phyloP scores from a whole-genome alignment of 2,329 filamentous ascomycete species.

The Fusarium illudens region DNA sequence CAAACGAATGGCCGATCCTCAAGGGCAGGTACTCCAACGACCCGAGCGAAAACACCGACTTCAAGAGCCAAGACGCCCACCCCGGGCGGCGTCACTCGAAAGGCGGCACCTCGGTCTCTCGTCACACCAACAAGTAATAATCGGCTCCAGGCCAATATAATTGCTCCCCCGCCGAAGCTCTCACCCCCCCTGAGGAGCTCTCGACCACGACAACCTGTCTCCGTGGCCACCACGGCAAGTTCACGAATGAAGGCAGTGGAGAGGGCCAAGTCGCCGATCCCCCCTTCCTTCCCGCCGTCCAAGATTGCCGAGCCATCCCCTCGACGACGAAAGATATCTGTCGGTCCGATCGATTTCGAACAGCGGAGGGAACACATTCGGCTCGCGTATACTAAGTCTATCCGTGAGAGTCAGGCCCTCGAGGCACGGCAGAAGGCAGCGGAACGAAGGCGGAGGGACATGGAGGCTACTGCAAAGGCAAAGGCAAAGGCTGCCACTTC shows the following conservation, averaged over 20 bases:
- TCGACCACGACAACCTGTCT: conserved; percentile 80
- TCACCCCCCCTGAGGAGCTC: conserved; percentile 85
- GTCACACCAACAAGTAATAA: conserved; percentile 61
- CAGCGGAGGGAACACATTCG: conserved; percentile 84
- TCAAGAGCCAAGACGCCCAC: conserved; percentile 56
- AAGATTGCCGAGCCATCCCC: conserved; percentile 49
- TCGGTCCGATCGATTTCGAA: conserved; percentile 85
- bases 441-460: conserved; percentile 60
- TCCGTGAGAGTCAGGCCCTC: conserved; percentile 74
- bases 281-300: conserved; percentile 43
- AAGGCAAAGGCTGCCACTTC: conserved; percentile 46
- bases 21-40: conserved; percentile 49
- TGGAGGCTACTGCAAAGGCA: conserved; percentile 56
- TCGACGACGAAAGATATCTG: conserved; percentile 63
- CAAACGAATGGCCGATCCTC: conserved; percentile 53
- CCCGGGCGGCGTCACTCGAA: conserved; percentile 47
- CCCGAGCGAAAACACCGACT: conserved; percentile 52
- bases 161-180: conserved; percentile 72
- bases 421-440: conserved; percentile 63
- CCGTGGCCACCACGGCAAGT: conserved; percentile 74
- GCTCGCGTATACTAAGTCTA: conserved; percentile 84
- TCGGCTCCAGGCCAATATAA: conserved; percentile 77
- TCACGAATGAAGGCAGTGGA: conserved; percentile 73
- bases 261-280: conserved; percentile 58
- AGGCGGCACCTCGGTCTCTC: conserved; percentile 52